phyloP scores from a whole-genome alignment of 2,329 filamentous ascomycete genomes.

The Cytospora chrysosperma region DNA sequence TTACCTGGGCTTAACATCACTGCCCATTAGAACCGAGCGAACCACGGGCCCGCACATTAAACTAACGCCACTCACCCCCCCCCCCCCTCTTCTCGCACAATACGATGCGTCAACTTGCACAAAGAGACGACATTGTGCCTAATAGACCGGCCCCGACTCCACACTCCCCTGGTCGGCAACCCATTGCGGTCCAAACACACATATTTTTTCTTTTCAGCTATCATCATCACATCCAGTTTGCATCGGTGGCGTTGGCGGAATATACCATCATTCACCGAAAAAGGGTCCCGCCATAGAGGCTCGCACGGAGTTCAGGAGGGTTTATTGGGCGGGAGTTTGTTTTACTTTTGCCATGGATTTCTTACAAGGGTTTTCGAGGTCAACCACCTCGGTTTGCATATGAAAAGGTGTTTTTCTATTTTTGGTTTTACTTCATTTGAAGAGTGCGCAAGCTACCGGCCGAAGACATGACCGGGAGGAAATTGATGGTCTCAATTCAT shows the following conservation, averaged over 20 bases:
- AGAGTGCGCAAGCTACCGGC: not conserved
- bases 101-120: constrained; percentile 21
- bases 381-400: constrained; percentile 8
- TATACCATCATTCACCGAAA: constrained; percentile 13
- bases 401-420: not conserved
- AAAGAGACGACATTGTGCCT: constrained; percentile 17
- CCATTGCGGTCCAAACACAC: constrained; percentile 13
- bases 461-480: not conserved
- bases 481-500: not conserved
- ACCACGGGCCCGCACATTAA: not conserved
- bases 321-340: not conserved
- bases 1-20: constrained; percentile 15
- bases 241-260: constrained; percentile 29
- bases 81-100: no score
- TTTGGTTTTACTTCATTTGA: no score
- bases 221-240: constrained; percentile 19
- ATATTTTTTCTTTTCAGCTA: constrained; percentile 3
- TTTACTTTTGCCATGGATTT: constrained; percentile 2
- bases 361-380: constrained; percentile 1
- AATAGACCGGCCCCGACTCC: constrained; percentile 21
- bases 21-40: not conserved
- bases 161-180: not conserved
- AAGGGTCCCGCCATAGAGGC: constrained; percentile 17
- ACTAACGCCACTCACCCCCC: not conserved
- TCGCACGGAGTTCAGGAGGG: constrained; percentile 14